Base-by-base conservation (phyloP, 176 grass and related monocot species). In the Canna indica region DNA sequence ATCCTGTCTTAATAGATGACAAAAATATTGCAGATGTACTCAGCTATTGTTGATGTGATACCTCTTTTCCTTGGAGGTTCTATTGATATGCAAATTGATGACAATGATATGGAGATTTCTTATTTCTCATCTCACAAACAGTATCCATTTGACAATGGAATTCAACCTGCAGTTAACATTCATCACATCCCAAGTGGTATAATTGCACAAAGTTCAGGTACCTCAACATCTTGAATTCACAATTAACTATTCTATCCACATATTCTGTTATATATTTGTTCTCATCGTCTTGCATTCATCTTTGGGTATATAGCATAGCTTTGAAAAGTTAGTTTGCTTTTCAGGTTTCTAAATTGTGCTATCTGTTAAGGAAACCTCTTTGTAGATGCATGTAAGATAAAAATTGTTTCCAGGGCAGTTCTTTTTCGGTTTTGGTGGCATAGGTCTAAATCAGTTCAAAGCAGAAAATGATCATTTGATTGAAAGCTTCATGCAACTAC, bases 141-240 rank as follows among this genome's bases (percentile, higher is more conserved):
- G 68, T 75, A 67, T 16, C 77, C 80, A 36, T 39, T 0, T 59
- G 45, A 57, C 30, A 31, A 5, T n/a, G 72, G 53, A 81, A 85
- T 59, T 45, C 67, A 52, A 39, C 71, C 47, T 44, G 30, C 81
- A 46, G 82, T 90, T 56, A 73, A 47, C 52, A 67, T 85, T 61
- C 78, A 62, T 70, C 93, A 97, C 59, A 77, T 75, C 12, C 80
- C 83, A 67, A 92, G 84, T 75, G 84, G 88, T 41, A 67, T 87
- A 77, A 83, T 39, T 69, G 72, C 85, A 58, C 88, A 90, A 90
- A 92, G 89, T 84, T 85, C 89, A 92, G 93, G 93, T 92, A 90
- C 36, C 31, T 38, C 47, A 46, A 13, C 30, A n/a, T n/a, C n/a
- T n/a, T n/a, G n/a, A n/a, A n/a, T n/a, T n/a, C n/a, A n/a, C n/a